These are phyloP conservation scores for Cladosporium halotolerans DNA, from an alignment of 2,329 filamentous ascomycete species.

Conservation along the genomic window DNA sequence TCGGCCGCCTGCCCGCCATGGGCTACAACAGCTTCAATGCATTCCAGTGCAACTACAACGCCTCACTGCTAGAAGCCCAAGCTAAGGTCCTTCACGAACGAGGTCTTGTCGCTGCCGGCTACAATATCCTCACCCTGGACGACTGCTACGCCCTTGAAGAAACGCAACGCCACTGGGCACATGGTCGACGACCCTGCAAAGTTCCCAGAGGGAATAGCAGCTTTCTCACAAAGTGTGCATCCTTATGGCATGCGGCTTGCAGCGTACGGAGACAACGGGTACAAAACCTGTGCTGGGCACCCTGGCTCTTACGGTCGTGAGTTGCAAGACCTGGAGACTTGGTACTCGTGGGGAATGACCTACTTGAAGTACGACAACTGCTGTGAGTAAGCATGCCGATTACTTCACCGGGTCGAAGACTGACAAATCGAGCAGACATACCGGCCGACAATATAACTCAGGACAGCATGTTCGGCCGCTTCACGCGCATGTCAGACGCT, in stretches of 20 bases:
- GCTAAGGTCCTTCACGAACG: slow-evolving; percentile 10
- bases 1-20: slow-evolving; percentile 15
- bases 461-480: slow-evolving; percentile 25
- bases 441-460: slow-evolving; percentile 26
- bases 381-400: slow-evolving; percentile 5
- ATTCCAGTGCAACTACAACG: slow-evolving; percentile 15
- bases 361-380: slow-evolving; percentile 25
- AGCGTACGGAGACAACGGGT: slow-evolving; percentile 18
- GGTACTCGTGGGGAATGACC: slow-evolving; percentile 17
- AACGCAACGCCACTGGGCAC: slow-evolving; percentile 13
- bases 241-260: slow-evolving; percentile 13
- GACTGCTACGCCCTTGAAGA: slow-evolving; percentile 15
- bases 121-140: slow-evolving; percentile 16
- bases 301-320: slow-evolving; percentile 21
- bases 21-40: slow-evolving; percentile 19
- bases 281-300: slow-evolving; percentile 21
- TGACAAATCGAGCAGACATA: slow-evolving; percentile 11
- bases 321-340: slow-evolving; percentile 18
- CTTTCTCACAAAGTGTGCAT: slow-evolving; percentile 10
- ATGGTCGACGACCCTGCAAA: slow-evolving; percentile 13
- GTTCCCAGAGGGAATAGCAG: slow-evolving; percentile 16
- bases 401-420: background rate
- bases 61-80: slow-evolving; percentile 9
- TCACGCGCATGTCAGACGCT: slow-evolving; percentile 22
- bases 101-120: slow-evolving; percentile 16